Evolutionary conservation across 441 rosid genomes (phyloP).

Genomic region (Syzygium syzygioides): DNA sequence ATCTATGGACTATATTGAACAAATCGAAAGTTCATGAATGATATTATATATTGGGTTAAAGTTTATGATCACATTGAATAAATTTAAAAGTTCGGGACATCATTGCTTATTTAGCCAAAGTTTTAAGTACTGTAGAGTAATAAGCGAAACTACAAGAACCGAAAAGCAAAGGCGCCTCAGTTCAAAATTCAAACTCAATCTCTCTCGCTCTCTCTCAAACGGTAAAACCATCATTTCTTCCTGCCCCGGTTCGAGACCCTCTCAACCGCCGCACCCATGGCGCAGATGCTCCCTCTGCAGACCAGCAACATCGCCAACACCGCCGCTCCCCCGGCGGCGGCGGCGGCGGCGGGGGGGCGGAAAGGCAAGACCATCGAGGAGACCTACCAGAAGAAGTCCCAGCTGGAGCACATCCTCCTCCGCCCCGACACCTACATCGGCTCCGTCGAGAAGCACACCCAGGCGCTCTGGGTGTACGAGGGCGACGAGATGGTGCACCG

Average conservation of each 20-base stretch:
- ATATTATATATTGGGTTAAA: no score
- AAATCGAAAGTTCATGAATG: no score
- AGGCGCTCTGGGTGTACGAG: conserved; percentile 79
- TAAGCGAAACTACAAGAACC: background rate
- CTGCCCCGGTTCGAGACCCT: background rate
- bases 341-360: background rate
- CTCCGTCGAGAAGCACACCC: conserved; percentile 90
- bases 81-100: no score
- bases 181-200: conserved; percentile 8
- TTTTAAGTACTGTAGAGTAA: no score
- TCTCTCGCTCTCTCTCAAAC: background rate
- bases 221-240: background rate
- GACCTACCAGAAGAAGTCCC: conserved; percentile 92
- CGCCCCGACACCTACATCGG: conserved; percentile 98
- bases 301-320: conserved; percentile 63
- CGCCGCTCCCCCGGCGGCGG: background rate
- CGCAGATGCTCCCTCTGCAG: conserved; percentile 46
- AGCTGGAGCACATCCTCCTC: conserved; percentile 93
- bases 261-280: conserved; percentile 16
- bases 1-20: no score
- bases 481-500: conserved; percentile 65
- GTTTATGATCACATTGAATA: no score
- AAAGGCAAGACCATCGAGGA: conserved; percentile 66
- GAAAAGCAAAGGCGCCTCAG: background rate
- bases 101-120: no score